Base-by-base conservation (phyloP, 352 stramenopile species). In the Phytopythium oedochilum region DNA sequence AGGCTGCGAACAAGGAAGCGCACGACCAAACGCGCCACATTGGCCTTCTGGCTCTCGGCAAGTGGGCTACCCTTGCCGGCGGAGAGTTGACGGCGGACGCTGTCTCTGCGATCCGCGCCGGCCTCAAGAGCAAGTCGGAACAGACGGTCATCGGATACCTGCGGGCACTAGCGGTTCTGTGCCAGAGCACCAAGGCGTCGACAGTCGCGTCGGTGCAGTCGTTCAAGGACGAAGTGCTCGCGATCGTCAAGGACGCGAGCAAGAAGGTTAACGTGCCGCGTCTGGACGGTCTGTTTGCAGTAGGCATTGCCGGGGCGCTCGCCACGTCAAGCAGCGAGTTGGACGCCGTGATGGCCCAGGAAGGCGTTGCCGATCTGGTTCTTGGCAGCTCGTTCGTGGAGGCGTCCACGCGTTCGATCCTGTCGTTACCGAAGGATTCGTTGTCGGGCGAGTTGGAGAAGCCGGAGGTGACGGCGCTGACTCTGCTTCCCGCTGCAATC, bases 21-120 rank as follows among this genome's bases (percentile, higher is more conserved):
- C 83, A 96, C 42, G 84, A 96, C 59, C 63, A 79, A 46, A 88
- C 83, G n/a, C 83, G 86, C 18, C 62, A 92, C 47, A 40, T 92
- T 10, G 83, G 79, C 17, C 56, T 94, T 15, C 57, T 92, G 17
- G 75, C 81, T 0, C 66, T 96, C 9, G 83, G 84, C 47, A 87
- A 88, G 55, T 94, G 83, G 82, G 62, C 90, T 28, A 61, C 70
- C 25, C 67, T 90, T 46, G 67, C 70, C 32, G 61, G 60, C n/a
- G 68, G 86, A 28, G 71, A 82, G 35, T 40, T 95, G 8, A 61
- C 77, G 12, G 56, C 63, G 15, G 64, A 78, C 11, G 70, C 69
- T 9, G 42, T 77, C 23, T 46, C 70, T 11, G 67, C 63, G 11
- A 65, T 90, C 43, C 80, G 83, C 29, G 48, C 74, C 4, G 83